A percentile compares a stretch with the other conserved stretches of the same genome.
These are phyloP conservation scores for Arthrobotrys iridis DNA, from an alignment of 2,329 filamentous ascomycete species.

Conservation along the genomic window DNA sequence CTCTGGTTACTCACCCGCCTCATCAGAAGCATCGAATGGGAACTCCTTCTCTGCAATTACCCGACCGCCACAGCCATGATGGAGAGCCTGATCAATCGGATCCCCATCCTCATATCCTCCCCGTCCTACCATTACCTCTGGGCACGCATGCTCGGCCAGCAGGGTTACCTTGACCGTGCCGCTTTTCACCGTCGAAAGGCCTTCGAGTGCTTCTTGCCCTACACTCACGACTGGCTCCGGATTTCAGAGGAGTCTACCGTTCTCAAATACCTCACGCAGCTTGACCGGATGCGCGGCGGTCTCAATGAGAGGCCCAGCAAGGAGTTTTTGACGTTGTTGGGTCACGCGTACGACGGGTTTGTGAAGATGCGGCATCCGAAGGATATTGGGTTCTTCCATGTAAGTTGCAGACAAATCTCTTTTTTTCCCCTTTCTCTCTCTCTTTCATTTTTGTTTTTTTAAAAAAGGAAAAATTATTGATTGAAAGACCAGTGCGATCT, in stretches of 20 bases:
- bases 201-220: constrained; percentile 22
- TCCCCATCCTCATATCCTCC: not conserved
- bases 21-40: constrained; percentile 21
- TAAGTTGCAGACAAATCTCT: constrained; percentile 14
- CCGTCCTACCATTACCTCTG: constrained; percentile 33
- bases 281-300: constrained; percentile 21
- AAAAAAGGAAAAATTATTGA: not conserved
- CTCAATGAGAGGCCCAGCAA: not conserved
- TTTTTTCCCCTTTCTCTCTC: not conserved
- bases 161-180: constrained; percentile 17
- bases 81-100: not conserved
- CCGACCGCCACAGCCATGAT: not conserved
- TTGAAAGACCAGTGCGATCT: constrained; percentile 23
- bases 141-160: constrained; percentile 14
- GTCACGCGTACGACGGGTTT: constrained; percentile 16
- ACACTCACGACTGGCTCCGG: constrained; percentile 9
- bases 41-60: constrained; percentile 24
- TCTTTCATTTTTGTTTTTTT: not conserved
- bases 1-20: constrained; percentile 21
- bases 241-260: constrained; percentile 10
- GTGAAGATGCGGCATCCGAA: constrained; percentile 18
- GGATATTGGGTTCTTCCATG: constrained; percentile 40
- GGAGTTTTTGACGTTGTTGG: constrained; percentile 15
- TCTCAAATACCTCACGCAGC: constrained; percentile 10
- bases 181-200: constrained; percentile 1